Evolutionary conservation across 2,329 filamentous ascomycete genomes (phyloP).

Genomic region (Fusarium lyarnte): DNA sequence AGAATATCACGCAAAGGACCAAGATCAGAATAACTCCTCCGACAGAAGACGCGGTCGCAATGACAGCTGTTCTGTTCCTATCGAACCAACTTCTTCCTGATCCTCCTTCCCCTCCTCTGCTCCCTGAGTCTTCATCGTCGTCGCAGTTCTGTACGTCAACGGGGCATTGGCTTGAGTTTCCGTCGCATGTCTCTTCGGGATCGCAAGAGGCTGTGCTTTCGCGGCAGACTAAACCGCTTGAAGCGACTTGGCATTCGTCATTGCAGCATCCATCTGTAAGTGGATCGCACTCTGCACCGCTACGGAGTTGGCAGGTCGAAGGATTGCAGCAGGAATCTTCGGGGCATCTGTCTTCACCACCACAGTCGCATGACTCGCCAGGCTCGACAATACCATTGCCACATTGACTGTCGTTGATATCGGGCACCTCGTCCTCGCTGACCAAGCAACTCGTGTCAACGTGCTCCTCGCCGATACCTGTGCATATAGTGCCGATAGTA

Average conservation of each 20-base stretch:
- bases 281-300: conserved; percentile 18
- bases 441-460: conserved; percentile 78
- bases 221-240: conserved; percentile 2
- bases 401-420: conserved; percentile 80
- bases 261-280: conserved; percentile 15
- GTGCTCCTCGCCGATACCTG: conserved; percentile 76
- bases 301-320: conserved; percentile 9
- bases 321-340: conserved; percentile 21
- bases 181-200: conserved; percentile 20
- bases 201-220: conserved; percentile 13
- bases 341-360: not conserved
- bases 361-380: conserved; percentile 25
- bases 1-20: not conserved
- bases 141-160: conserved; percentile 14
- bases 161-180: conserved; percentile 10
- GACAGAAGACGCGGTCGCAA: conserved; percentile 16
- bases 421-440: conserved; percentile 75
- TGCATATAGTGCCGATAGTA: conserved; percentile 86
- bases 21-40: conserved; percentile 11
- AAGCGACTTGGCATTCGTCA: conserved; percentile 10
- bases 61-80: conserved; percentile 23
- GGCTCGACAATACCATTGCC: conserved; percentile 68
- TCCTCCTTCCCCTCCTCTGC: not conserved
- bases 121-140: not conserved
- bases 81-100: conserved; percentile 18